Evolutionary conservation across 495 filamentous ascomycete species (phyloP).

Genomic region (Astrothelium subdiscretum): DNA sequence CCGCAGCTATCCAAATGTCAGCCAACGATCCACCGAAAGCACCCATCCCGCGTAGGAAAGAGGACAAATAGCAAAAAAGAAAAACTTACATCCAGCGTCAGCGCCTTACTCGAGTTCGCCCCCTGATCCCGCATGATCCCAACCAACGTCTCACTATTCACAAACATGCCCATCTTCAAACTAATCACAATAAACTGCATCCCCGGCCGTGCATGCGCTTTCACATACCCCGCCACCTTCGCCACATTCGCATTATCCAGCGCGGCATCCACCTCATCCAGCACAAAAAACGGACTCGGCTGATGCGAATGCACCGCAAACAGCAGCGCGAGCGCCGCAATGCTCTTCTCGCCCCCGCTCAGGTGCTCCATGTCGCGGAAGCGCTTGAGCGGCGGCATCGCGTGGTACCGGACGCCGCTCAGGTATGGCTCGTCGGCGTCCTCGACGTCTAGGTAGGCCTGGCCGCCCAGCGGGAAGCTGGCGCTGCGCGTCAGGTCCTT

Average conservation of each 20-base stretch:
- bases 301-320: slow-evolving; percentile 95
- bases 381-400: slow-evolving; percentile 95
- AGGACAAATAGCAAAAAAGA: neutral
- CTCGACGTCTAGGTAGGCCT: slow-evolving; percentile 89
- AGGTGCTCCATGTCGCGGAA: slow-evolving; percentile 99
- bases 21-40: slow-evolving; percentile 7
- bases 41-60: neutral
- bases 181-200: slow-evolving; percentile 99
- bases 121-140: slow-evolving; percentile 92
- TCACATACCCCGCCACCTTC: slow-evolving; percentile 89
- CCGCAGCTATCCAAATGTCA: slow-evolving; percentile 20
- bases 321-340: slow-evolving; percentile 88
- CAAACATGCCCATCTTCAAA: slow-evolving; percentile 87
- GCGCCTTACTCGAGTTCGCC: slow-evolving; percentile 72
- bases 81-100: slow-evolving; percentile 86
- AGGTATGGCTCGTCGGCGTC: slow-evolving; percentile 87
- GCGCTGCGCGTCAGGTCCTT: slow-evolving; percentile 80
- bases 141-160: slow-evolving; percentile 84
- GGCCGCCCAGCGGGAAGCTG: slow-evolving; percentile 80
- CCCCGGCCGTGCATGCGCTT: slow-evolving; percentile 83
- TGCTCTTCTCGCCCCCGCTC: slow-evolving; percentile 96
- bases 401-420: slow-evolving; percentile 91
- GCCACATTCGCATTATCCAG: slow-evolving; percentile 94
- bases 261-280: slow-evolving; percentile 96
- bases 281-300: slow-evolving; percentile 90